Evolutionary conservation across 805 yeast genomes (phyloP).

Genomic region (Saccharomycodes ludwigii): DNA sequence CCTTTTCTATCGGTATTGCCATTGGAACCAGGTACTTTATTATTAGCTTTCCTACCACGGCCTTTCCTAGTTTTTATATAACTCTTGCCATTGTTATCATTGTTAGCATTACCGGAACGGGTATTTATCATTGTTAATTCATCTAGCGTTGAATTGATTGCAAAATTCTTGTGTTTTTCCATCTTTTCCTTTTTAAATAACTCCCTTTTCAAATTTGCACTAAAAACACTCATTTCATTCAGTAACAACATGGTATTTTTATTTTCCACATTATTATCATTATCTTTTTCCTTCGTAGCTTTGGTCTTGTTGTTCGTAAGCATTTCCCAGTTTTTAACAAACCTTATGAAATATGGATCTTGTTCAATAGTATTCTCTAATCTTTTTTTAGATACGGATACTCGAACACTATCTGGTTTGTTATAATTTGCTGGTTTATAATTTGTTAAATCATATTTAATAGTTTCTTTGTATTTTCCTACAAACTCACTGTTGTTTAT

Average conservation of each 20-base stretch:
- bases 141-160: background rate
- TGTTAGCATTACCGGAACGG: no score
- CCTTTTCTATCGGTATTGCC: background rate
- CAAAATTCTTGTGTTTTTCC: background rate
- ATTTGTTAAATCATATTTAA: background rate
- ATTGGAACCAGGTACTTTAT: background rate
- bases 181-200: constrained; percentile 12
- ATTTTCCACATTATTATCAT: constrained; percentile 5
- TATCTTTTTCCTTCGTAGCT: no score
- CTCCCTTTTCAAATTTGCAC: constrained; percentile 17
- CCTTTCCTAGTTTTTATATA: background rate
- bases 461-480: background rate
- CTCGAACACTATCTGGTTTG: background rate
- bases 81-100: background rate
- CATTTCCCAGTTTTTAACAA: constrained; percentile 1
- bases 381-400: background rate
- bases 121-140: no score
- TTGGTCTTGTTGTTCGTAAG: background rate
- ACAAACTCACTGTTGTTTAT: background rate
- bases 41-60: no score
- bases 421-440: background rate
- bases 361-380: background rate
- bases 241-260: constrained; percentile 13
- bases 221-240: constrained; percentile 18
- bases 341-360: background rate